These are phyloP conservation scores for Cutaneotrichosporon sp. DNA, from an alignment of 1,284 basidiomycete species.

Conservation along the genomic window DNA sequence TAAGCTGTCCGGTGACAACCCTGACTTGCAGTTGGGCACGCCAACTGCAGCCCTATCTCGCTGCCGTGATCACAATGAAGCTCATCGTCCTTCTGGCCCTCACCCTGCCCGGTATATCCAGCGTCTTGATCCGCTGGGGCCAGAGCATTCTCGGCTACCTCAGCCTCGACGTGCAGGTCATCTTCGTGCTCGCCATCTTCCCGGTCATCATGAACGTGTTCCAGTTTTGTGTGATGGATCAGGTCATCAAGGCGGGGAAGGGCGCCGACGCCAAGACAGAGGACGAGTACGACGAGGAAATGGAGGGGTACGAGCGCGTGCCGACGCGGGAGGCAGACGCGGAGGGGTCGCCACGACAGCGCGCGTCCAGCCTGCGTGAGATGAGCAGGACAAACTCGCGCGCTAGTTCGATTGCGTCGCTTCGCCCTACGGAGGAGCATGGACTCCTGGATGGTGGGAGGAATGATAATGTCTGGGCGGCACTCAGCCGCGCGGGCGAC, in stretches of 20 bases:
- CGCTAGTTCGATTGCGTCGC: constrained; percentile 1
- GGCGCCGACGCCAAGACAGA: constrained; percentile 5
- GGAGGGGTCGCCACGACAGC: background rate
- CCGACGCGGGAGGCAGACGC: constrained; percentile 7
- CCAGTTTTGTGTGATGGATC: constrained; percentile 55
- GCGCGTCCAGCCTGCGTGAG: constrained; percentile 1
- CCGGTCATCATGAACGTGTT: constrained; percentile 88
- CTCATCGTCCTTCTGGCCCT: constrained; percentile 68
- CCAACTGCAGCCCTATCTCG: constrained; percentile 81
- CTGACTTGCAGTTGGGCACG: constrained; percentile 59
- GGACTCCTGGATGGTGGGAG: background rate
- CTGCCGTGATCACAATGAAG: constrained; percentile 85
- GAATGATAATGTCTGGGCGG: background rate
- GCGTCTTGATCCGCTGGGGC: constrained; percentile 66
- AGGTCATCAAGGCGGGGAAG: constrained; percentile 44
- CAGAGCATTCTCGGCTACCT: constrained; percentile 82
- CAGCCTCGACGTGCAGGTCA: constrained; percentile 65
- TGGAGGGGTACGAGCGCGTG: constrained; percentile 15
- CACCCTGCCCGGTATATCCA: constrained; percentile 57
- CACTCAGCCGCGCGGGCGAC: background rate
- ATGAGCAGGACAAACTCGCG: constrained; percentile 1
- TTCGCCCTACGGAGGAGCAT: background rate
- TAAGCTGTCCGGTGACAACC: background rate
- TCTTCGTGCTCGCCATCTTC: constrained; percentile 88
- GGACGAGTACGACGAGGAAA: constrained; percentile 11